Conservation (phyloP, 2,329 filamentous ascomycete genomes). For the Alternaria triticina region DNA sequence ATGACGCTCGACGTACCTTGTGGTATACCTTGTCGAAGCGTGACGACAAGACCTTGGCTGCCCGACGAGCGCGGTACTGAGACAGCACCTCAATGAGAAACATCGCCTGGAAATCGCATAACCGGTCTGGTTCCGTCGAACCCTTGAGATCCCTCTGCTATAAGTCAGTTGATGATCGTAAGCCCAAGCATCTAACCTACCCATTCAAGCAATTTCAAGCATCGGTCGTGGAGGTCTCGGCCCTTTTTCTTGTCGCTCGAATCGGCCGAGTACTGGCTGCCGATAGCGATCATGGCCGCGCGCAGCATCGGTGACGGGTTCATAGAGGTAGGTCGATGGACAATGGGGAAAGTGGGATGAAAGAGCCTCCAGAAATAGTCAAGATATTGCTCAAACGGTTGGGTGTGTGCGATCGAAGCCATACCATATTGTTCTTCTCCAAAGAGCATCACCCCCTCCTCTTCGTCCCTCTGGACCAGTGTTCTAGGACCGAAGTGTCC, state of each 20-base stretch:
- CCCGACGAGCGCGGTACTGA: constrained; percentile 51
- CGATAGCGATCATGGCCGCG: constrained; percentile 54
- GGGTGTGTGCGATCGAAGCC: constrained; percentile 40
- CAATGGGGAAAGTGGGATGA: constrained; percentile 53
- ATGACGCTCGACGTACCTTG: constrained; percentile 28
- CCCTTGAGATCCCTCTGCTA: constrained; percentile 35
- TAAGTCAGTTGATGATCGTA: constrained; percentile 20
- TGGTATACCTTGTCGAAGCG: constrained; percentile 48
- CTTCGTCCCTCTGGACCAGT: constrained; percentile 45
- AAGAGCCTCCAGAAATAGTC: constrained; percentile 54
- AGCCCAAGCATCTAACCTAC: constrained; percentile 19
- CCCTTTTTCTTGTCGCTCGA: constrained; percentile 45
- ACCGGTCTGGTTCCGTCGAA: constrained; percentile 34
- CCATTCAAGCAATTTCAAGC: constrained; percentile 49
- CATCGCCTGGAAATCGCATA: constrained; percentile 53
- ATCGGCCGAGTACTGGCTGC: constrained; percentile 49
- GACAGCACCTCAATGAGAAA: constrained; percentile 53
- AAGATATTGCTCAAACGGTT: constrained; percentile 50
- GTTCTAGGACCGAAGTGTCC: constrained; percentile 39
- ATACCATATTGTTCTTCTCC: constrained; percentile 48
- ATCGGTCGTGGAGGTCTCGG: constrained; percentile 50
- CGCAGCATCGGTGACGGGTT: constrained; percentile 52
- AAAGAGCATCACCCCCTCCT: constrained; percentile 45
- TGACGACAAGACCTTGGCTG: constrained; percentile 44
- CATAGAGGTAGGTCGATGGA: constrained; percentile 52